Evolutionary conservation across 2,329 filamentous ascomycete genomes (phyloP).

Genomic region (Claviceps pazoutovae): DNA sequence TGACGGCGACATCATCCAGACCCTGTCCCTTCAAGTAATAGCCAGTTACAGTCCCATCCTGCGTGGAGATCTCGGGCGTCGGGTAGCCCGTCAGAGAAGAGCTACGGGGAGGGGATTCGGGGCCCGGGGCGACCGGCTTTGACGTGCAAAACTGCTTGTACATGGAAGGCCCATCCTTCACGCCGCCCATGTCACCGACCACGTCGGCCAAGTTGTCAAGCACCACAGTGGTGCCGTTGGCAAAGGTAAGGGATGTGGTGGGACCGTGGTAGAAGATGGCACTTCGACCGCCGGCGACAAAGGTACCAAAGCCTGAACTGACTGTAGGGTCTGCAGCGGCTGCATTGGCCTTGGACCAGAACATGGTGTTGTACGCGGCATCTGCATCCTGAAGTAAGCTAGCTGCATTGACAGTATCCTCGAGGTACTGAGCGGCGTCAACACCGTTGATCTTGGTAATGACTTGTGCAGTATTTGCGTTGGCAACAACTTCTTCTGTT

Average conservation of each 20-base stretch:
- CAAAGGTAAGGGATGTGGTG: constrained; percentile 22
- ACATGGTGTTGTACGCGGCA: constrained; percentile 25
- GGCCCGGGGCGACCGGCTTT: neutral
- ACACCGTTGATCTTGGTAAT: constrained; percentile 16
- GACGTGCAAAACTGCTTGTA: constrained; percentile 21
- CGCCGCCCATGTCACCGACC: constrained; percentile 14
- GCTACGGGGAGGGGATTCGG: neutral
- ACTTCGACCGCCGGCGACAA: constrained; percentile 17
- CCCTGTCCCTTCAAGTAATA: constrained; percentile 23
- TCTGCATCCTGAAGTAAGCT: constrained; percentile 14
- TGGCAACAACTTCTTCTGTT: constrained; percentile 10
- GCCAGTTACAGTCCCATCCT: constrained; percentile 11
- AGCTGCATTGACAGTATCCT: constrained; percentile 9
- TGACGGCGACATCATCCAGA: constrained; percentile 21
- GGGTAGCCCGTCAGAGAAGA: constrained; percentile 14
- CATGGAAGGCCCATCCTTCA: constrained; percentile 19
- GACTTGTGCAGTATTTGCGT: constrained; percentile 9
- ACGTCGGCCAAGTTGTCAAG: constrained; percentile 19
- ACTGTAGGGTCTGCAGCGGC: neutral
- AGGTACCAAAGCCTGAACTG: constrained; percentile 13
- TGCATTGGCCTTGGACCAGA: constrained; percentile 14
- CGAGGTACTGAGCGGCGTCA: constrained; percentile 11
- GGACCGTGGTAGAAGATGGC: constrained; percentile 16
- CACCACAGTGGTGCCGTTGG: constrained; percentile 19
- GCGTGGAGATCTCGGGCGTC: constrained; percentile 15